Base-by-base conservation (phyloP, 495 filamentous ascomycete species). In the Sphaerosporella brunnea region DNA sequence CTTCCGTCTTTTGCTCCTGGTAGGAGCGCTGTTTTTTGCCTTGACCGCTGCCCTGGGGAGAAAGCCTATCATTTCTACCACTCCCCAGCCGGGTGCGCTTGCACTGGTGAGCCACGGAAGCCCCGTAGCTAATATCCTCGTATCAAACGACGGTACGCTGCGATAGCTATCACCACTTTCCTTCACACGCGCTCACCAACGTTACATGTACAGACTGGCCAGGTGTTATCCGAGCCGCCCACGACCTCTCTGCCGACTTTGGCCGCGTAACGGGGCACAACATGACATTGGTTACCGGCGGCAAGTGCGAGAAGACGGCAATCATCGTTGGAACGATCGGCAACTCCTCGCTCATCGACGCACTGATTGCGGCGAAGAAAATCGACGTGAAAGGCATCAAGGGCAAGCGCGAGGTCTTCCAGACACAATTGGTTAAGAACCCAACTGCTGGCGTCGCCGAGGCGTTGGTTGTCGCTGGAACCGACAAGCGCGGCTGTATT, bases 281-380 rank as follows among this genome's bases (percentile, higher is more conserved):
- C 54, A 69, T 78, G 48, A 71, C 69, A 13, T 56, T 77, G 30
- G 69, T 67, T 23, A 69, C 70, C 50, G 61, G 67, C 36, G 64
- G 55, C 21, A 53, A 53, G 26, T 23, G 55, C 2, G 49, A 56
- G 11, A 66, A 69, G 23, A 64, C 69, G 4, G 71, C 75, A n/a
- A 77, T 84, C 53, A 78, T 86, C 52, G 72, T 71, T 24, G 81
- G 80, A 2, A 83, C 78, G 4, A 67, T 83, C 30, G 77, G 74
- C 25, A 70, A 74, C 41, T 81, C 77, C 0, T 58, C 62, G 11
- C 56, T 81, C 10, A 73, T 86, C 43, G 69, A 77, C 52, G 58
- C 54, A 15, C 65, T 85, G 11, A 63, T 76, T 7, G 52, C 54
- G 11, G 54, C 63, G 2, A 68, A 69, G 4, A 77, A 75, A 59